A percentile compares a stretch with the other conserved stretches of the same genome.
These are phyloP conservation scores for Monilinia fructicola DNA, from an alignment of 2,329 filamentous ascomycete genomes.

Conservation along the genomic window DNA sequence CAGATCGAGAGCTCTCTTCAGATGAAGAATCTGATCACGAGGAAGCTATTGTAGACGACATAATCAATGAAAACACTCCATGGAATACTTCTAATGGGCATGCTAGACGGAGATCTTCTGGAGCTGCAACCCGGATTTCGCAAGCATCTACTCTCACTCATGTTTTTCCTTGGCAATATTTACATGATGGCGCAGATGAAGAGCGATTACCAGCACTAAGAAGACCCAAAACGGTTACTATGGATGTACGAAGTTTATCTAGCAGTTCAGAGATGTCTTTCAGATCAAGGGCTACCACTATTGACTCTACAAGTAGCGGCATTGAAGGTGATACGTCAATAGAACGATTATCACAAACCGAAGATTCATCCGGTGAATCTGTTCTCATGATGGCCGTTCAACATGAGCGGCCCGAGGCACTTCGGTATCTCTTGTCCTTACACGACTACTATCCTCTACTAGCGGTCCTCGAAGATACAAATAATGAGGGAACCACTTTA, in stretches of 20 bases:
- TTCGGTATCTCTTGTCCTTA: constrained; percentile 77
- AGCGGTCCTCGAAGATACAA: constrained; percentile 76
- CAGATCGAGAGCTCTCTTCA: constrained; percentile 45
- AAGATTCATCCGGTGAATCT: constrained; percentile 73
- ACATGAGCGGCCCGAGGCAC: constrained; percentile 65
- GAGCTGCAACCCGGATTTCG: constrained; percentile 31
- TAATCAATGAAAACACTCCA: constrained; percentile 47
- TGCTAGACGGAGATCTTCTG: constrained; percentile 32
- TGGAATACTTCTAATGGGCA: constrained; percentile 35
- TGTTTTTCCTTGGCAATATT: constrained; percentile 85
- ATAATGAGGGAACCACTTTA: constrained; percentile 86
- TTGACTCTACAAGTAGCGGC: constrained; percentile 69
- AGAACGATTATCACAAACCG: constrained; percentile 71
- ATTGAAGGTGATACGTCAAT: constrained; percentile 86
- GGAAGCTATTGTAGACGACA: constrained; percentile 47
- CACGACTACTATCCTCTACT: constrained; percentile 71
- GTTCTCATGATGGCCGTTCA: constrained; percentile 85
- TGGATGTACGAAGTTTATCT: constrained; percentile 87
- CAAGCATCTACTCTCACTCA: constrained; percentile 60
- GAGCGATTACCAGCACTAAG: constrained; percentile 35
- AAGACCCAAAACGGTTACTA: constrained; percentile 63
- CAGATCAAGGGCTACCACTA: constrained; percentile 74
- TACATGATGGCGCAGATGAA: constrained; percentile 47
- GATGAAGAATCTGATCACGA: constrained; percentile 35
- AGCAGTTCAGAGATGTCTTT: constrained; percentile 83